Evolutionary conservation across 768 basidiomycete species (phyloP).

Genomic region (Lentinula lateritia): DNA sequence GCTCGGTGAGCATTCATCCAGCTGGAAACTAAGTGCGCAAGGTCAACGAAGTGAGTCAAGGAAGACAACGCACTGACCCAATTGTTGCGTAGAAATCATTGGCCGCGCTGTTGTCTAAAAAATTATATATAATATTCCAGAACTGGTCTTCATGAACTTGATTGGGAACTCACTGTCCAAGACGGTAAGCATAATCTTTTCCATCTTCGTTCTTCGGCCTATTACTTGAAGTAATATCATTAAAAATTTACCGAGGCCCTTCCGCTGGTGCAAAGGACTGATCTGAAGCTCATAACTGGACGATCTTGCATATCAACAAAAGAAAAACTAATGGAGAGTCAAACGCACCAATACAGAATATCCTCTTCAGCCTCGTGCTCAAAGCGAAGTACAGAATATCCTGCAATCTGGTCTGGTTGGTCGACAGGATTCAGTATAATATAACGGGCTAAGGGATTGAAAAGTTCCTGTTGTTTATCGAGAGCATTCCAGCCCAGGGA

Average conservation of each 20-base stretch:
- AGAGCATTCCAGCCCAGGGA: conserved; percentile 63
- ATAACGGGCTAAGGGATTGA: conserved; percentile 55
- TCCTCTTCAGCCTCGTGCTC: conserved; percentile 58
- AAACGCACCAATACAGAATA: conserved; percentile 64
- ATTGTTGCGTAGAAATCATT: conserved; percentile 45
- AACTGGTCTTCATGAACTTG: conserved; percentile 2
- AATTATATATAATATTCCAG: background rate
- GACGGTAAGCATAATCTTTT: conserved; percentile 71
- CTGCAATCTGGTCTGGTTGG: conserved; percentile 19
- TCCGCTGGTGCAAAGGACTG: conserved; percentile 30
- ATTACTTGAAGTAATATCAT: conserved; percentile 45
- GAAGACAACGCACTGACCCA: conserved; percentile 37
- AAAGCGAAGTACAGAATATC: conserved; percentile 65
- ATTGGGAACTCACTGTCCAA: conserved; percentile 50
- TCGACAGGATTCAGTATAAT: conserved; percentile 33
- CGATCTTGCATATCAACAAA: background rate
- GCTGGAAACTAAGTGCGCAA: conserved; percentile 36
- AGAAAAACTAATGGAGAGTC: background rate
- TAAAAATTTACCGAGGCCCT: conserved; percentile 56
- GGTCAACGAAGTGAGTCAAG: background rate
- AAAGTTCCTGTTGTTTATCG: conserved; percentile 55
- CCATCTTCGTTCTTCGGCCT: conserved; percentile 49
- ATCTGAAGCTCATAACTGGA: conserved; percentile 79
- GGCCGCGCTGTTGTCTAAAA: conserved; percentile 40
- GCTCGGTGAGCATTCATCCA: conserved; percentile 51